Evolutionary conservation across 2,329 filamentous ascomycete genomes (phyloP).

Genomic region (Fusarium begoniae): DNA sequence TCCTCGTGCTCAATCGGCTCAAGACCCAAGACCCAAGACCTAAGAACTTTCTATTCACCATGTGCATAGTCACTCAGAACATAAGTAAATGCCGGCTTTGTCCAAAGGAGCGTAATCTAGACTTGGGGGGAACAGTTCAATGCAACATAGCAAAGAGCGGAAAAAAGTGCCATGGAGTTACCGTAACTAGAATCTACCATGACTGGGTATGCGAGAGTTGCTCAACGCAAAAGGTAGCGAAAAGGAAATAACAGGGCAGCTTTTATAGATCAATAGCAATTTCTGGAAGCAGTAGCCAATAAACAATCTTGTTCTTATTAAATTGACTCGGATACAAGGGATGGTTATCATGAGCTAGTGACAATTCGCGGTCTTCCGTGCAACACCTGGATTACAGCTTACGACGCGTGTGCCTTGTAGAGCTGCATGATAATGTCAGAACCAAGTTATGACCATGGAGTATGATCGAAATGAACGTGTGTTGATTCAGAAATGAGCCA

Average conservation of each 20-base stretch:
- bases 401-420: not conserved
- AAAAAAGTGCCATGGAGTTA: not conserved
- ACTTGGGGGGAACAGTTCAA: not conserved
- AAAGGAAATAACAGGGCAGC: rapidly evolving
- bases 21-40: no score
- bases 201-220: not conserved
- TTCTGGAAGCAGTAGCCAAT: not conserved
- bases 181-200: not conserved
- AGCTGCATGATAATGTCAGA: not conserved
- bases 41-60: not conserved
- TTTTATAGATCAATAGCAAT: rapidly evolving
- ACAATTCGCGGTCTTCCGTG: not conserved
- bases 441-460: rapidly evolving
- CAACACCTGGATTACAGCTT: no score
- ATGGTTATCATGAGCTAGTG: no score
- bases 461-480: no score
- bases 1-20: no score
- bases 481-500: no score
- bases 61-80: not conserved
- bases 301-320: rapidly evolving
- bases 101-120: not conserved
- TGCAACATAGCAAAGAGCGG: not conserved
- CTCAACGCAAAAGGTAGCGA: not conserved
- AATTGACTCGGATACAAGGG: not conserved
- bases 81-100: not conserved